Percentiles rank a stretch among this genome's conserved stretches.
Conservation (phyloP, 2,329 filamentous ascomycete genomes). For the Aspergillus tubingensis region DNA sequence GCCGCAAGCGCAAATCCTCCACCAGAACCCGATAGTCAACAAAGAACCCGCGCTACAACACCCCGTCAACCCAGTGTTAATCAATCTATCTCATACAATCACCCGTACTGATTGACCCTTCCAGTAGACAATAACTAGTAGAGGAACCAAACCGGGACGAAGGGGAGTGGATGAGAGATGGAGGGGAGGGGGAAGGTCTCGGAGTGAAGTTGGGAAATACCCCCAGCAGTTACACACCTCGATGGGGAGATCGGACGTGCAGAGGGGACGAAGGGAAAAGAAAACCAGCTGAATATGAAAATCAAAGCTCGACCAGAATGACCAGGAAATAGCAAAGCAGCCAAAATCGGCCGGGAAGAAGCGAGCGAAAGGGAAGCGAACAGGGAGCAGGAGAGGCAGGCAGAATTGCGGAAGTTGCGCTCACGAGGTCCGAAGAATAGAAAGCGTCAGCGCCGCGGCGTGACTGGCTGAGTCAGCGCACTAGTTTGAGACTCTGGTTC, state of each 20-base stretch:
- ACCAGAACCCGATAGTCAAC: slow-evolving; percentile 25
- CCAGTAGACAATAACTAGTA: slow-evolving; percentile 22
- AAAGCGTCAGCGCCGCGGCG: slow-evolving; percentile 1
- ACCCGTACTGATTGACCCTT: slow-evolving; percentile 23
- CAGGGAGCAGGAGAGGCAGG: slow-evolving; percentile 21
- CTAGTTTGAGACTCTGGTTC: slow-evolving; percentile 5
- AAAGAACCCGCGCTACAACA: slow-evolving; percentile 29
- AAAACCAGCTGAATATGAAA: background rate
- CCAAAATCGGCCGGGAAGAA: background rate
- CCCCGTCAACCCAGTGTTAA: slow-evolving; percentile 23
- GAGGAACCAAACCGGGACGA: slow-evolving; percentile 16
- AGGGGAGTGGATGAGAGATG: slow-evolving; percentile 3
- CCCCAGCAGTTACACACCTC: slow-evolving; percentile 6
- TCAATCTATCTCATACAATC: slow-evolving; percentile 27
- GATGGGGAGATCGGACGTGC: background rate
- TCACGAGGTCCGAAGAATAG: slow-evolving; percentile 1
- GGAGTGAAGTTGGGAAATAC: background rate
- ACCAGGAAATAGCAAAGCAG: background rate
- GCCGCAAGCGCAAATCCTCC: slow-evolving; percentile 34
- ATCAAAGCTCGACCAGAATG: background rate
- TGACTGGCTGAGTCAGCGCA: slow-evolving; percentile 16
- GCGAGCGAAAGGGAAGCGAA: slow-evolving; percentile 14
- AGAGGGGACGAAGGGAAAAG: slow-evolving; percentile 4
- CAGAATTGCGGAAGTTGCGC: slow-evolving; percentile 11
- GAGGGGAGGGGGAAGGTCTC: background rate